phyloP scores from a whole-genome alignment of 2,329 filamentous ascomycete species.

The Aspergillus sp. region DNA sequence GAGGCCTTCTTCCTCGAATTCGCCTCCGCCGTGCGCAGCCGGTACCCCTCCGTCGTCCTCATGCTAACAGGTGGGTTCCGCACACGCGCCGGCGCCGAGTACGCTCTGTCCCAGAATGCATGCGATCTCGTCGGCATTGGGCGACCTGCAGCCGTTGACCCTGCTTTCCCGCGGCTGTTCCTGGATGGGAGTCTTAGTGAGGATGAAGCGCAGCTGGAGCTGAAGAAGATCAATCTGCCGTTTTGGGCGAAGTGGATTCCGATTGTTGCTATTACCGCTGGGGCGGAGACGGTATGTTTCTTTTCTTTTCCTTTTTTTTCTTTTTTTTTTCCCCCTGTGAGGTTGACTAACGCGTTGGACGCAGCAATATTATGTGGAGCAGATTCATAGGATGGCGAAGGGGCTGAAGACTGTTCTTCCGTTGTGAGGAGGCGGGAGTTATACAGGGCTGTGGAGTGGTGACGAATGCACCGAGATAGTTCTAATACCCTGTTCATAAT shows the following conservation, averaged over 20 bases:
- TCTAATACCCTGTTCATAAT: no score
- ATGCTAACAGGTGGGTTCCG: slow-evolving; percentile 67
- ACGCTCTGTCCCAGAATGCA: slow-evolving; percentile 46
- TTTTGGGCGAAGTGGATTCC: slow-evolving; percentile 25
- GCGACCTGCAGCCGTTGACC: slow-evolving; percentile 47
- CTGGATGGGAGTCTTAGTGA: slow-evolving; percentile 30
- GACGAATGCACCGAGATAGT: background rate
- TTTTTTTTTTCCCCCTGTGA: background rate
- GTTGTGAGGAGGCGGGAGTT: background rate
- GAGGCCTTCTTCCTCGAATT: slow-evolving; percentile 72
- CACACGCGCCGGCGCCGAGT: slow-evolving; percentile 51
- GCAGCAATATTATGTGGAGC: slow-evolving; percentile 25
- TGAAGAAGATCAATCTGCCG: slow-evolving; percentile 27
- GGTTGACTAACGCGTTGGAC: background rate
- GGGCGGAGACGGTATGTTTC: slow-evolving; percentile 31
- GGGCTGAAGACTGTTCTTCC: slow-evolving; percentile 22
- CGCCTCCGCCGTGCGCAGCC: slow-evolving; percentile 51
- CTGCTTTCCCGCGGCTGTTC: slow-evolving; percentile 39
- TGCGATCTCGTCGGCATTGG: slow-evolving; percentile 54
- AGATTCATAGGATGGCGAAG: slow-evolving; percentile 30
- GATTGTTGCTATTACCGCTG: slow-evolving; percentile 28
- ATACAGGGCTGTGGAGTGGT: background rate
- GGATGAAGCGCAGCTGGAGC: slow-evolving; percentile 23
- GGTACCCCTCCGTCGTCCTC: slow-evolving; percentile 47
- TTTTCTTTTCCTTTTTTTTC: background rate